Percentiles rank a stretch among this genome's conserved stretches.
Evolutionary conservation across 2,329 filamentous ascomycete genomes (phyloP).

Genomic region (Fusarium brevicatenulatum): DNA sequence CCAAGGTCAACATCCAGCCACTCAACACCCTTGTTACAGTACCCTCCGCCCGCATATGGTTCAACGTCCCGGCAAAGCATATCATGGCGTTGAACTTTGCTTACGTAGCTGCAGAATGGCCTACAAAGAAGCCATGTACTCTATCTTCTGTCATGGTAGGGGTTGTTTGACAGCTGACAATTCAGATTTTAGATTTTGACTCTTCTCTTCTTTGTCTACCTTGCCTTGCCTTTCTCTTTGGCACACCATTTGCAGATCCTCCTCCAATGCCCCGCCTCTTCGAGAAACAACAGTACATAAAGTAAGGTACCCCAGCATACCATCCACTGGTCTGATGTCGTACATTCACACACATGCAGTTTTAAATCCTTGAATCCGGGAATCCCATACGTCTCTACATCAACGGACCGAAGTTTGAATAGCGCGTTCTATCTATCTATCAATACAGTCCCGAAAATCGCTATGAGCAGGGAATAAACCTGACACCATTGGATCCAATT

Average conservation of each 20-base stretch:
- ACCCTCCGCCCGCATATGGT: constrained; percentile 11
- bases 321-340: constrained; percentile 10
- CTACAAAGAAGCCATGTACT: neutral
- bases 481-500: constrained; percentile 3
- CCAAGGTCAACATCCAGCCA: constrained; percentile 14
- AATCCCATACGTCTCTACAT: constrained; percentile 3
- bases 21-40: constrained; percentile 7
- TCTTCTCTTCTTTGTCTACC: neutral
- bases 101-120: constrained; percentile 3
- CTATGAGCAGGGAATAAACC: constrained; percentile 13
- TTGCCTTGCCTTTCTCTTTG: neutral
- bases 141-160: constrained; percentile 1
- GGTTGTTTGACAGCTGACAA: constrained; percentile 26
- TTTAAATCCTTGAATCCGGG: constrained; percentile 7
- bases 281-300: neutral
- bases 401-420: constrained; percentile 3
- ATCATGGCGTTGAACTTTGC: constrained; percentile 17
- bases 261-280: constrained; percentile 35
- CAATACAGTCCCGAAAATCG: neutral
- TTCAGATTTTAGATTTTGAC: constrained; percentile 17
- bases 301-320: neutral
- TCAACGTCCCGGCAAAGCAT: constrained; percentile 29
- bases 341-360: constrained; percentile 1
- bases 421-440: constrained; percentile 1
- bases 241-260: constrained; percentile 34